Base-by-base conservation (phyloP, 2,329 filamentous ascomycete genomes). In the Calonectria honghensis region DNA sequence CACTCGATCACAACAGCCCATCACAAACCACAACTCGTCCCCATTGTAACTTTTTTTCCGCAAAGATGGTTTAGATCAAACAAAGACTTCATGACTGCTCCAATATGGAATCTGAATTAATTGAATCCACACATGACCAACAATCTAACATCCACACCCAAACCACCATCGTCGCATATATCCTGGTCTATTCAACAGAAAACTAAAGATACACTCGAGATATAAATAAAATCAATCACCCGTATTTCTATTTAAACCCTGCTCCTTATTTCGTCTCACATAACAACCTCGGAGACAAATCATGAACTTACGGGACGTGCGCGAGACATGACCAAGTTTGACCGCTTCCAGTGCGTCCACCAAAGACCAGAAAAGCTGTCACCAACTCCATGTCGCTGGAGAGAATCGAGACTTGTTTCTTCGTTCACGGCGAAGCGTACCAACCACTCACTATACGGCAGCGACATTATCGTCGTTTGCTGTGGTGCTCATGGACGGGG, bases 401-500 rank as follows among this genome's bases (percentile, higher is more conserved):
- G 9, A 78, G 78, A 82, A 78, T 82, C 79, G 79, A 82, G 81
- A 76, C 80, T 76, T 74, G 80, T 81, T 81, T 80, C 77, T 76
- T 81, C 57, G 74, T 66, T 79, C 81, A 82, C 81, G 82, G 82
- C 80, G 78, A 81, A 77, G 75, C 80, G 79, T 82, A 76, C 79
- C 81, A 68, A 80, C 81, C 81, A 75, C 80, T 82, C 81, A 75
- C 80, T 82, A 81, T 78, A 82, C 80, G 76, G 81, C 74, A 71
- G 75, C 76, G 79, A 80, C 80, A 48, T 68, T 51, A 9, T 29
- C 45, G 29, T 9, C 48, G 48, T n/a, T 48, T 45, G 57, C 31
- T 63, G 35, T 41, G 24, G 27, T 27, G 39, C 57, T 63, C 16
- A n/a, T 45, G 18, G 57, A 39, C 57, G 39, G 57, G 20, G 39